These are phyloP conservation scores for Colletotrichum chrysophilum DNA, from an alignment of 2,329 filamentous ascomycete species.

Conservation along the genomic window DNA sequence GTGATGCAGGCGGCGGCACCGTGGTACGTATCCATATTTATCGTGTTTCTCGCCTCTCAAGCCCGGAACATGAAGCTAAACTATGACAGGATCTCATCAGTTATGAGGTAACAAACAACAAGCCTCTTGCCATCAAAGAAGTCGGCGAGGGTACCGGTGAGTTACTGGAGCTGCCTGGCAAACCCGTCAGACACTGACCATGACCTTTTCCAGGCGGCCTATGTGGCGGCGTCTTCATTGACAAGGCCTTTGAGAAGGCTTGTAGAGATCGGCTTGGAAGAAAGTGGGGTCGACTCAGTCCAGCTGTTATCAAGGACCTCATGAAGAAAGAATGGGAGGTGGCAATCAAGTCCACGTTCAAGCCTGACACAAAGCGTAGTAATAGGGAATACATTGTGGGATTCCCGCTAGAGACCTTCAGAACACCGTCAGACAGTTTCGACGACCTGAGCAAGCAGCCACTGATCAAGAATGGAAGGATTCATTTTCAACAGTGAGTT, in stretches of 20 bases:
- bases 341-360: too few species aligned
- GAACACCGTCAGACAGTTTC: too few species aligned
- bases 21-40: background rate
- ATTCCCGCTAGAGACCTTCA: too few species aligned
- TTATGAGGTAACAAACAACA: background rate
- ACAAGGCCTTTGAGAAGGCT: background rate
- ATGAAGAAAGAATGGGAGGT: too few species aligned
- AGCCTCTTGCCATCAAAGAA: background rate
- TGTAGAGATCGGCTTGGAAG: background rate
- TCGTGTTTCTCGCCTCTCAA: too few species aligned
- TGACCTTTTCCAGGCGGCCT: background rate
- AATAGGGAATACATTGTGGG: too few species aligned
- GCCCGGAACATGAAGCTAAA: too few species aligned
- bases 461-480: background rate
- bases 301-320: too few species aligned
- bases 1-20: background rate
- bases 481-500: background rate
- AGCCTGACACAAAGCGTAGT: too few species aligned
- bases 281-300: too few species aligned
- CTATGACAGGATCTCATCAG: background rate
- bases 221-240: background rate
- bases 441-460: background rate
- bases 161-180: background rate
- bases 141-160: background rate
- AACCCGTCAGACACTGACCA: background rate